Conservation (phyloP, 176 grass and related monocot genomes). For the Hordeum marinum region DNA sequence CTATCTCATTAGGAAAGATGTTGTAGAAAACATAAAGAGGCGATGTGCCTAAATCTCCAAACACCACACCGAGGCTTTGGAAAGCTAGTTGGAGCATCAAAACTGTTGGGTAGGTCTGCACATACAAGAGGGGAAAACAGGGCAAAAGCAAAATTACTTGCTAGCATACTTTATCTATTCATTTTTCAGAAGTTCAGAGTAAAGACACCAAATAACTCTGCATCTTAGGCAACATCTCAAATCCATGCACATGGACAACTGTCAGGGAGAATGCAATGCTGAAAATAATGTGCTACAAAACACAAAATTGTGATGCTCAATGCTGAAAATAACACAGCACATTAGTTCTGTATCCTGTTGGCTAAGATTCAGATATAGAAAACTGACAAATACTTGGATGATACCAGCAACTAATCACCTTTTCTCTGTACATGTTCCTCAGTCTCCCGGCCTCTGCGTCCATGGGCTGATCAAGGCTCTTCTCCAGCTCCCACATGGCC, state of each 20-base stretch:
- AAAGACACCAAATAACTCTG: background rate
- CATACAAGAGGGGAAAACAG: slow-evolving; percentile 4
- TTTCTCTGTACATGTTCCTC: slow-evolving; percentile 74
- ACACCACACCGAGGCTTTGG: slow-evolving; percentile 86
- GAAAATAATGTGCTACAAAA: background rate
- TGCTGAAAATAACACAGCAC: background rate
- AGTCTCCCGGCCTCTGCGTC: slow-evolving; percentile 70
- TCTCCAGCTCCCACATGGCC: slow-evolving; percentile 78
- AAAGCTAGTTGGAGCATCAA: slow-evolving; percentile 59
- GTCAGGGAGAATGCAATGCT: background rate
- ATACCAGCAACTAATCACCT: slow-evolving; percentile 29
- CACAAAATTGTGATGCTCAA: background rate
- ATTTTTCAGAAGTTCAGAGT: background rate
- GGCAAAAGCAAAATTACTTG: background rate
- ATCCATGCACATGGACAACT: background rate
- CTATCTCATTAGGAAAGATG: slow-evolving; percentile 52
- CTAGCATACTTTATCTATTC: background rate
- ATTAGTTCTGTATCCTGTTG: background rate
- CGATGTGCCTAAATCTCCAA: slow-evolving; percentile 78
- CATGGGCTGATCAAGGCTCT: slow-evolving; percentile 85
- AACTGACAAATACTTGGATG: background rate
- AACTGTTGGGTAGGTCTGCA: slow-evolving; percentile 65
- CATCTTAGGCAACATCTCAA: background rate
- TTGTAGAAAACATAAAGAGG: slow-evolving; percentile 87
- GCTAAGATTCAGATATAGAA: background rate